Base-by-base conservation (phyloP, 345 rosid species). In the Populus pruinosa region DNA sequence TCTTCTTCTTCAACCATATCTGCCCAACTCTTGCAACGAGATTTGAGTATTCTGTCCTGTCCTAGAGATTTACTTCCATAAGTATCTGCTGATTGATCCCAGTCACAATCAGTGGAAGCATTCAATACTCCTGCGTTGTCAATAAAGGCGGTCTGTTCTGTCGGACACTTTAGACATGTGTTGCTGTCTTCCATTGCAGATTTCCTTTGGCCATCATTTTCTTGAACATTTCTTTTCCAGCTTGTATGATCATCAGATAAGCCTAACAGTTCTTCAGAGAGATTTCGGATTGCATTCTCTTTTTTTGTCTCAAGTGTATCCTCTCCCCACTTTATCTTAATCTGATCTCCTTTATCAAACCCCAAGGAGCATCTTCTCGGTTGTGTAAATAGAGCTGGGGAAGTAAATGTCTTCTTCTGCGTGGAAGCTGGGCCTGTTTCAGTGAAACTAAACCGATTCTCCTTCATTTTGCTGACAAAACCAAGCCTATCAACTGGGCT, bases 1-100 rank as follows among this genome's bases (percentile, higher is more conserved):
- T 67, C 95, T 67, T 89, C 94, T 77, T 92, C 98, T 82, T 91
- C 97, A 6, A 77, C 96, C n/a, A 91, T 87, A 73, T 91, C 98
- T 17, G 93, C 98, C 98, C 96, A 92, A 66, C 92, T 92, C 85
- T 88, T 91, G 78, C 25, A 11, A 20, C 36, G 41, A 18, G 49
- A 39, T 35, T 50, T 71, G 2, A 10, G n/a, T 33, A 8, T 27
- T 9, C n/a, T 71, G 11, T 29, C 17, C 56, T 35, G 21, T 23
- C 63, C 76, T 1, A 55, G 38, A 43, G 29, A 25, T 0, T 27
- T 21, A 25, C 75, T 6, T 27, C 53, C 31, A 39, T 2, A 72
- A 18, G 11, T 36, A 36, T 39, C 73, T 20, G 67, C 13, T 53
- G 68, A 8, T n/a, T 16, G 33, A 23, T 21, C 53, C 20, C 53